These are phyloP conservation scores for Xylaria sp. DNA, from an alignment of 2,329 filamentous ascomycete species.

Conservation along the genomic window DNA sequence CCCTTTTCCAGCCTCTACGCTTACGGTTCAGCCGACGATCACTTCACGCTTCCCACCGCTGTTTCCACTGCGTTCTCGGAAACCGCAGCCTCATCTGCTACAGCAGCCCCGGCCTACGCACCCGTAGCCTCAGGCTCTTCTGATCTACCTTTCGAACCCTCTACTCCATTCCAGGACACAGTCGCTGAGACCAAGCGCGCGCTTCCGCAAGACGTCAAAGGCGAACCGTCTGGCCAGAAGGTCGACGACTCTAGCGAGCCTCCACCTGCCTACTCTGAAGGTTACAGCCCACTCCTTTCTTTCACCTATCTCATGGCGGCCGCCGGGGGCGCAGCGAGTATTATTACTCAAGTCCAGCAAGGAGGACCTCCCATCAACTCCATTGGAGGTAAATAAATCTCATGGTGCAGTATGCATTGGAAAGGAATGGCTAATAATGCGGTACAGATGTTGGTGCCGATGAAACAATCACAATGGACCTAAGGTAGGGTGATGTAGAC, in stretches of 20 bases:
- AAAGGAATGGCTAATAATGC: slow-evolving; percentile 5
- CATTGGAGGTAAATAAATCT: slow-evolving; percentile 73
- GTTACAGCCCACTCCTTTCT: slow-evolving; percentile 87
- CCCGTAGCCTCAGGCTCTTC: slow-evolving; percentile 55
- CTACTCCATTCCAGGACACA: slow-evolving; percentile 60
- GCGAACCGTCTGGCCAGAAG: slow-evolving; percentile 75
- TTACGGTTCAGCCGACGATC: slow-evolving; percentile 48
- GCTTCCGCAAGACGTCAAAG: slow-evolving; percentile 84
- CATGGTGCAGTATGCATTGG: neutral
- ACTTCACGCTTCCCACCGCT: slow-evolving; percentile 45
- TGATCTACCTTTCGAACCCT: slow-evolving; percentile 50
- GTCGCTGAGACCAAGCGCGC: slow-evolving; percentile 84
- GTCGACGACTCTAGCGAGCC: slow-evolving; percentile 84
- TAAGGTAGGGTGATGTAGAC: slow-evolving; percentile 72
- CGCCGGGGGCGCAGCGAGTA: slow-evolving; percentile 95
- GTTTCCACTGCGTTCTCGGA: slow-evolving; percentile 45
- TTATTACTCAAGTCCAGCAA: slow-evolving; percentile 99
- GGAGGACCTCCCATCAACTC: slow-evolving; percentile 89
- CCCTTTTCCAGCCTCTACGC: slow-evolving; percentile 71
- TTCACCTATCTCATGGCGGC: slow-evolving; percentile 99
- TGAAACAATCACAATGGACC: slow-evolving; percentile 93
- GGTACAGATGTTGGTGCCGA: slow-evolving; percentile 80
- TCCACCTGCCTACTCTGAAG: slow-evolving; percentile 95
- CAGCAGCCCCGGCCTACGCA: slow-evolving; percentile 68
- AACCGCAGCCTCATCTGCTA: slow-evolving; percentile 52